These are phyloP conservation scores for Ophiognomonia clavigignenti-juglandacearum DNA, from an alignment of 2,329 filamentous ascomycete species.

Conservation along the genomic window DNA sequence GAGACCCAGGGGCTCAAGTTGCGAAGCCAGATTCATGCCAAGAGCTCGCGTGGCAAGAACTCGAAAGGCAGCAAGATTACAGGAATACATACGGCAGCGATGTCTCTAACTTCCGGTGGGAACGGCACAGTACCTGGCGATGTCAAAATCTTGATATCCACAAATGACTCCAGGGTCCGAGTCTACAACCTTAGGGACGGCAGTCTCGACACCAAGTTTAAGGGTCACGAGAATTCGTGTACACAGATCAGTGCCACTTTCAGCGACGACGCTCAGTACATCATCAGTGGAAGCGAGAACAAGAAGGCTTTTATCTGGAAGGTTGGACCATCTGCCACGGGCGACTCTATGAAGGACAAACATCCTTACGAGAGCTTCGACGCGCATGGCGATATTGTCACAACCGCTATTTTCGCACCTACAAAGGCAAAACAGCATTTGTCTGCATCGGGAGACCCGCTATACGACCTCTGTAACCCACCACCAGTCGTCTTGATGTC, in stretches of 20 bases:
- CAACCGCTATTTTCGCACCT: constrained; percentile 82
- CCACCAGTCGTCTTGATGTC: constrained; percentile 81
- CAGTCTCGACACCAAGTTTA: constrained; percentile 80
- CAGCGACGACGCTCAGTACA: constrained; percentile 78
- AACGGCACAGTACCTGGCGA: constrained; percentile 47
- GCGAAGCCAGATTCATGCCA: constrained; percentile 84
- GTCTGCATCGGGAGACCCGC: constrained; percentile 76
- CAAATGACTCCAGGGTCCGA: constrained; percentile 88
- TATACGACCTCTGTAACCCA: constrained; percentile 96
- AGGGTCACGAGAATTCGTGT: constrained; percentile 82
- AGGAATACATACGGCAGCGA: constrained; percentile 72
- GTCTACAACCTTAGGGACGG: constrained; percentile 87
- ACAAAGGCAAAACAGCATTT: constrained; percentile 72
- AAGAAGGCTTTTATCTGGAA: constrained; percentile 89
- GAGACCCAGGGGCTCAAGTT: constrained; percentile 86
- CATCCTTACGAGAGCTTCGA: constrained; percentile 84
- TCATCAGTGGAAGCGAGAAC: constrained; percentile 93
- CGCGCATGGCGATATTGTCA: constrained; percentile 83
- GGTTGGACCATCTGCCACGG: constrained; percentile 26
- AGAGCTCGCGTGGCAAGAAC: constrained; percentile 86
- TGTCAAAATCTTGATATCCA: constrained; percentile 82
- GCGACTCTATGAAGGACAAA: constrained; percentile 60
- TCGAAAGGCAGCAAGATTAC: constrained; percentile 97
- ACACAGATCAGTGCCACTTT: constrained; percentile 89
- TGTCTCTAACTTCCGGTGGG: constrained; percentile 38